Evolutionary conservation across 345 rosid species (phyloP), one percentile per base, ranked within the genome.

Genomic region (thale cress (Arabidopsis thaliana)): DNA sequence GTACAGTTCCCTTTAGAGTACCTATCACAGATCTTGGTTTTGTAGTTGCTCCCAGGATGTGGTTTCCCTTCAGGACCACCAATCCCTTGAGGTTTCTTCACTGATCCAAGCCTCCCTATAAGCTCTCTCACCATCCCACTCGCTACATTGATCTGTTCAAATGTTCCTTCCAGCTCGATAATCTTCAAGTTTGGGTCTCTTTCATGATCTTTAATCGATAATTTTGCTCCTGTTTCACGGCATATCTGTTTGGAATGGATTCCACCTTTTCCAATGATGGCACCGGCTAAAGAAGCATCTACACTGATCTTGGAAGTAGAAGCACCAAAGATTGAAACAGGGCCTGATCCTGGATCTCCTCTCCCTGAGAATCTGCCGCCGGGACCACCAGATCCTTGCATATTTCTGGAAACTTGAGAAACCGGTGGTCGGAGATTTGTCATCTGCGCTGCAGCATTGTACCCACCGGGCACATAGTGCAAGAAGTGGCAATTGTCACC

Each of bases 401-500:
- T 63, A 41, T 82, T 87, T 82, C 95, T 81, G n/a, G 91, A 74
- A 4, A 76, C 55, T 45, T 84, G 84, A 38, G 90, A 59, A 33
- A 70, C 75, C 67, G 77, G 48, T 40, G 87, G 85, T 0, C 85
- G 76, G 11, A 87, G 82, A 75, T 87, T 93, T 87, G 85, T 83
- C 89, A 88, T 85, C 79, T 91, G 93, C 37, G 94, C 85, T 51
- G 85, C 93, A 14, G 94, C 87, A 51, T 90, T 87, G 74, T 88
- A 86, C 6, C 97, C 96, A 42, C 97, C 92, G 13, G 96, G 90
- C 50, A 94, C 86, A 59, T 86, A 71, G 80, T 91, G 98, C 83
- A 88, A 80, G 78, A 86, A 90, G 81, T 90, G 98, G 69, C 97
- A 94, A 74, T 89, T 80, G 78, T 90, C 98, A 14, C 98, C 98